Base-by-base conservation (phyloP, 805 yeast genomes). In the Candida arabinofermentans region DNA sequence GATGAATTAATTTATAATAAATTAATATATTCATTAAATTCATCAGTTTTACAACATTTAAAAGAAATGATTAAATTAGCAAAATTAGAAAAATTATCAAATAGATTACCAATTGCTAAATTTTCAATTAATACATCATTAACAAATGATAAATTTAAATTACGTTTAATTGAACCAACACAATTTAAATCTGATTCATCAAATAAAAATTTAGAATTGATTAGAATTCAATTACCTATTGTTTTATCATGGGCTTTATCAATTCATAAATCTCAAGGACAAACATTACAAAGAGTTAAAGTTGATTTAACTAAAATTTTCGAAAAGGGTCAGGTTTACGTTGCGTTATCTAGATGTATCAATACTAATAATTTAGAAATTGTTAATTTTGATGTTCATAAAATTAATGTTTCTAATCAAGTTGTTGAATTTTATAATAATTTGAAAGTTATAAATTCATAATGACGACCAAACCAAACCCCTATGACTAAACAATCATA, bases 191-290 rank as follows among this genome's bases (percentile, higher is more conserved):
- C 61, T 0, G 72, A 57, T 23, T 43, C 53, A 3, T 51, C 49
- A 18, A 49, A 50, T 14, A 49, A 46, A 13, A 40, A 71, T 8
- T 59, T 59, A n/a, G n/a, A n/a, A n/a, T n/a, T n/a, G n/a, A n/a
- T n/a, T 7, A 69, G 90, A 54, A 57, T 48, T 0, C 95, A 86
- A 56, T 50, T 84, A 2, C 95, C 95, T 1, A 65, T 86, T 24
- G 67, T 83, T 42, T 63, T 86, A 27, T 80, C 93, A 19, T 86
- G 93, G 93, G 89, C 95, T 0, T 60, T 86, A 50, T 86, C 93
- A 0, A 86, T 86, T 38, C 95, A 86, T 57, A 86, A 86, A 58
- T 78, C 93, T 0, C 95, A 86, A 58, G 95, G 95, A 2, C 95
- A 86, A 64, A 84, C 95, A 0, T 71, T 86, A 34, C 79, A 76